A percentile compares a stretch with the other conserved stretches of the same genome.
Conservation (phyloP, 1,284 basidiomycete species). For the Salmacisia buchloeana region DNA sequence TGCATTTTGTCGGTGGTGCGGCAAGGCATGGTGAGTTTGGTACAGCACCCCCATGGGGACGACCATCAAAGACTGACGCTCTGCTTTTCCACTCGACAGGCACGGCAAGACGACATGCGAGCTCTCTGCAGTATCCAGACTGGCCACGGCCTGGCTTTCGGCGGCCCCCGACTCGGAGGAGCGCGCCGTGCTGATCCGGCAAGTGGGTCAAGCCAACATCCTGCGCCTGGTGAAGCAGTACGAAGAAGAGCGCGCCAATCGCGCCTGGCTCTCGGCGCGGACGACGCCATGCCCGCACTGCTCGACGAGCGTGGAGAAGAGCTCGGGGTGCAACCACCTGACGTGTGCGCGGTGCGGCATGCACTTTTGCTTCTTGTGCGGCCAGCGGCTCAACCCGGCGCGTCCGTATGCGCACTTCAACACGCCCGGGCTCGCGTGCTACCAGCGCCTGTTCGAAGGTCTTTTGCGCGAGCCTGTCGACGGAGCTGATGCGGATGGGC, state of each 20-base stretch:
- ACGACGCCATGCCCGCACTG: constrained; percentile 31
- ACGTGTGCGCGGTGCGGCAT: constrained; percentile 28
- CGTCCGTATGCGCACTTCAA: constrained; percentile 27
- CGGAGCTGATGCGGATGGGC: neutral
- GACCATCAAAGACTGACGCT: neutral
- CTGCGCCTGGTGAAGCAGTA: constrained; percentile 23
- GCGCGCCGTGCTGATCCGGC: constrained; percentile 16
- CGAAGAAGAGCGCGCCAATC: constrained; percentile 26
- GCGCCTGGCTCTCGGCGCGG: constrained; percentile 20
- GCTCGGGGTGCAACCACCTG: constrained; percentile 34
- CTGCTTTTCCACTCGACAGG: neutral
- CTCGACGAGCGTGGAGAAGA: constrained; percentile 25
- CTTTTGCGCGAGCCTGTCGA: neutral
- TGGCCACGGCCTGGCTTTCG: constrained; percentile 1
- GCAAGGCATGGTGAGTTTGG: constrained; percentile 26
- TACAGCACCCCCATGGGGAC: constrained; percentile 10
- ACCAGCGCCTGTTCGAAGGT: constrained; percentile 16
- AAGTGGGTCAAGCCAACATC: constrained; percentile 20
- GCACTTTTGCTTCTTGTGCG: constrained; percentile 33
- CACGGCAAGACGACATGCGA: constrained; percentile 4
- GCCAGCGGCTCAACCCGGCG: constrained; percentile 20
- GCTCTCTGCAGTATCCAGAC: neutral
- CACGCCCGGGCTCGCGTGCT: constrained; percentile 14
- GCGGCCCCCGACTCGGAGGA: constrained; percentile 7
- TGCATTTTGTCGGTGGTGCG: constrained; percentile 31